Evolutionary conservation across 805 yeast species (phyloP), one percentile per base, ranked within the genome.

Genomic region (Metschnikowia chrysomelidarum): DNA sequence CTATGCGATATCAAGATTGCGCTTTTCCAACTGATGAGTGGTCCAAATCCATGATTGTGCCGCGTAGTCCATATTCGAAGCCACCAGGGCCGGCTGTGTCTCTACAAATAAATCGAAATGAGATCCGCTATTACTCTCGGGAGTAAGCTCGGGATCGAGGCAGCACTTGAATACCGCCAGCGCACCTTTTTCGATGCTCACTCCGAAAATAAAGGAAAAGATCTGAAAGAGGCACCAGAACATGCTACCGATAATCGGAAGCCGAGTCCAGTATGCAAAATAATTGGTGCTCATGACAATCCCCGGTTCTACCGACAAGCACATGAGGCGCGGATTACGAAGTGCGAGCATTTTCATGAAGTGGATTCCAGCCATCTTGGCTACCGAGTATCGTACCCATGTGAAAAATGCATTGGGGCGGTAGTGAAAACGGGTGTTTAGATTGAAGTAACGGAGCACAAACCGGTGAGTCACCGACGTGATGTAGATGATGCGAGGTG

Each of bases 31-130:
- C 52, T 81, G 73, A 27, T 68, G 72, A 2, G 76, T 72, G 0
- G 91, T 81, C 94, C 94, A 85, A 10, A 79, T 76, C 89, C 94
- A 86, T 22, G 82, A 78, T 28, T 77, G 64, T 4, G 80, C 79
- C 1, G 85, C 84, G 46, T 74, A 76, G 36, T 77, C 76, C 56
- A 73, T 57, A 51, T 77, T 50, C 9, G 55, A 47, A 0, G 91
- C 86, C 3, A 82, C 67, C 17, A 55, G 51, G 27, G 87, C 78
- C 3, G 91, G 82, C 12, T 59, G 57, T 1, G 74, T 56, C 13
- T 59, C 58, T 2, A 73, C 56, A 43, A 74, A 76, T 2, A 57
- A 55, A 15, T 76, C 73, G 46, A 71, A 82, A 49, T 79, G 83
- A 47, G 78, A 76, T 2, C 95, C 95, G 49, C 78, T 83, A 49